Conservation (phyloP, 2,329 filamentous ascomycete species). For the Scortechinia acanthostroma region DNA sequence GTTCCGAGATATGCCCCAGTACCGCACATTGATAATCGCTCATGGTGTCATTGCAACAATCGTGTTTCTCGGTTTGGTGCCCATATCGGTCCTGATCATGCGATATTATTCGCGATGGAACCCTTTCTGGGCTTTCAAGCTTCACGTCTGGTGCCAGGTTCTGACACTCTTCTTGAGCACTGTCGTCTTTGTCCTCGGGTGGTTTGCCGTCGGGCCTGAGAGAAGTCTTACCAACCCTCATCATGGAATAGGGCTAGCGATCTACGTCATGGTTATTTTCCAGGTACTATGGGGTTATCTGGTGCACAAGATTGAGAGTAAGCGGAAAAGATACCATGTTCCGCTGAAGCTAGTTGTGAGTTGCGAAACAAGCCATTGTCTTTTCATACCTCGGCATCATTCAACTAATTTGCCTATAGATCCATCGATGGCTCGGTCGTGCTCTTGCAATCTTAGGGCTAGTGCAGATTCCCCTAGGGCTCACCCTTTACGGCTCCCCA, state of each 20-base stretch:
- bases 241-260: conserved; percentile 57
- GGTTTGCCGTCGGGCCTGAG: conserved; percentile 53
- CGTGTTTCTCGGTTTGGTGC: conserved; percentile 52
- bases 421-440: neutral
- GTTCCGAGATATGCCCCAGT: conserved; percentile 48
- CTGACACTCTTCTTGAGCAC: conserved; percentile 52
- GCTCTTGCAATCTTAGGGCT: neutral
- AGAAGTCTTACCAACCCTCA: conserved; percentile 58
- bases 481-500: neutral
- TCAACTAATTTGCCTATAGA: neutral
- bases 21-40: conserved; percentile 47
- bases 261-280: conserved; percentile 51
- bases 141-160: conserved; percentile 59
- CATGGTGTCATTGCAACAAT: conserved; percentile 54
- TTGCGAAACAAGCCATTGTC: conserved; percentile 5
- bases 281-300: conserved; percentile 51
- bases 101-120: conserved; percentile 49
- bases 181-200: conserved; percentile 52
- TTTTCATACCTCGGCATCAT: conserved; percentile 1
- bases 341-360: conserved; percentile 50
- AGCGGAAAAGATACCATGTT: conserved; percentile 39
- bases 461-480: neutral
- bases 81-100: conserved; percentile 48
- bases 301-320: conserved; percentile 42
- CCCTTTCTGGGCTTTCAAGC: conserved; percentile 42